Evolutionary conservation across 2,329 filamentous ascomycete species (phyloP).

Genomic region (Scedosporium apiospermum): DNA sequence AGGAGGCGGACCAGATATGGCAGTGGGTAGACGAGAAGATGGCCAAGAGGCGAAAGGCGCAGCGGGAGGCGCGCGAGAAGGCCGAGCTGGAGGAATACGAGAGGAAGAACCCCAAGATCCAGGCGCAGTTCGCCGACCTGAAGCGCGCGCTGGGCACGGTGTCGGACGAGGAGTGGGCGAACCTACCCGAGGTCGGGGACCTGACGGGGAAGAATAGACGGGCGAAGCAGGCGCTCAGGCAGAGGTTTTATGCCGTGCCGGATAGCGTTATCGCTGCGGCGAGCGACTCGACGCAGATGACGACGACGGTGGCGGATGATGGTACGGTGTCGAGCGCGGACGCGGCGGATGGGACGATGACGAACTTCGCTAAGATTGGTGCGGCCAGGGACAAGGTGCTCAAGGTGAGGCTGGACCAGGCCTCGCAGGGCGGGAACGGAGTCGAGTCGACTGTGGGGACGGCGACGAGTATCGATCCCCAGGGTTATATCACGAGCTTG

Average conservation of each 20-base stretch:
- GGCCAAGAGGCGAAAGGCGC: constrained; percentile 75
- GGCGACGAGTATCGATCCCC: constrained; percentile 85
- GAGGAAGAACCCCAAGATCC: constrained; percentile 94
- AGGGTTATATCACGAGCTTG: constrained; percentile 89
- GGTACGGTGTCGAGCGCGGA: constrained; percentile 40
- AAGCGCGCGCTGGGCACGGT: constrained; percentile 84
- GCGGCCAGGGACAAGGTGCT: constrained; percentile 93
- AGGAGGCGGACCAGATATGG: constrained; percentile 95
- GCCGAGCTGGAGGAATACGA: constrained; percentile 93
- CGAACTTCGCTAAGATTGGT: constrained; percentile 95
- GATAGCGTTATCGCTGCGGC: constrained; percentile 90
- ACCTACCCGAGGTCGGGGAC: constrained; percentile 89
- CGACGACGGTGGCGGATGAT: constrained; percentile 82
- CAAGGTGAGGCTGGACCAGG: constrained; percentile 86
- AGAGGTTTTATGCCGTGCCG: constrained; percentile 90
- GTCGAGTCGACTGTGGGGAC: constrained; percentile 63
- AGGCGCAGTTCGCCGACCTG: constrained; percentile 92
- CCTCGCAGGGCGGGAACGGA: constrained; percentile 54
- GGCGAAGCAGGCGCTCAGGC: constrained; percentile 69
- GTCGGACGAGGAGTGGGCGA: constrained; percentile 94
- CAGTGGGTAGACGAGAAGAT: constrained; percentile 94
- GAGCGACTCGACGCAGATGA: constrained; percentile 68
- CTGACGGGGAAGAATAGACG: constrained; percentile 89
- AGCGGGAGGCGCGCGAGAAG: constrained; percentile 92
- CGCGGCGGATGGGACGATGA: constrained; percentile 77